Percentiles rank a stretch among this genome's conserved stretches.
These are phyloP conservation scores for Aspergillus incahuasiensis DNA, from an alignment of 495 filamentous ascomycete genomes.

Conservation along the genomic window DNA sequence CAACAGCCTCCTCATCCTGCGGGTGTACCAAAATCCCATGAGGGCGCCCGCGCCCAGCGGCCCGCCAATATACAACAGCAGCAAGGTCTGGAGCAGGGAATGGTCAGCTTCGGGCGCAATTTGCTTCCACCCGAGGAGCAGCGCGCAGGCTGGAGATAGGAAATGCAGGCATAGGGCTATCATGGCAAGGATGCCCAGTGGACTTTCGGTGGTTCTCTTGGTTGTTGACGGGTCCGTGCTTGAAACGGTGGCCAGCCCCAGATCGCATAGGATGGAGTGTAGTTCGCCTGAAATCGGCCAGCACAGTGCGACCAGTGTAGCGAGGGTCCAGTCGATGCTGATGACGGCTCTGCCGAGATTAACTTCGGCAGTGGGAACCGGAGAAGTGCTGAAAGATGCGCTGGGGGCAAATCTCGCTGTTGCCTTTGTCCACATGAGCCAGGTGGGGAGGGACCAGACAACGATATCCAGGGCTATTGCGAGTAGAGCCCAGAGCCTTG, in stretches of 20 bases:
- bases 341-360: neutral
- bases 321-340: neutral
- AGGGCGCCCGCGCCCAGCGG: neutral
- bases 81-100: too few relatives aligned
- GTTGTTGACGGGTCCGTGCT: neutral
- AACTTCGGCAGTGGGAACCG: too few relatives aligned
- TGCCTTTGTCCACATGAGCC: neutral
- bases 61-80: too few relatives aligned
- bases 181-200: too few relatives aligned
- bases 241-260: neutral
- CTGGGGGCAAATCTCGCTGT: neutral
- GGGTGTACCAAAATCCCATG: neutral
- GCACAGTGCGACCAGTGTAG: neutral
- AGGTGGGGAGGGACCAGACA: neutral
- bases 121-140: too few relatives aligned
- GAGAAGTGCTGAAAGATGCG: neutral
- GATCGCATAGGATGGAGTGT: neutral
- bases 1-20: neutral
- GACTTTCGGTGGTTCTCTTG: too few relatives aligned
- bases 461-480: neutral
- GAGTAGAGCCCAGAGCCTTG: neutral
- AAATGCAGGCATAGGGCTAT: too few relatives aligned
- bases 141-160: too few relatives aligned
- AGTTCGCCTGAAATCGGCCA: neutral
- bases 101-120: too few relatives aligned